Conservation (phyloP, 2,329 filamentous ascomycete genomes). For the Phoma herbarum region DNA sequence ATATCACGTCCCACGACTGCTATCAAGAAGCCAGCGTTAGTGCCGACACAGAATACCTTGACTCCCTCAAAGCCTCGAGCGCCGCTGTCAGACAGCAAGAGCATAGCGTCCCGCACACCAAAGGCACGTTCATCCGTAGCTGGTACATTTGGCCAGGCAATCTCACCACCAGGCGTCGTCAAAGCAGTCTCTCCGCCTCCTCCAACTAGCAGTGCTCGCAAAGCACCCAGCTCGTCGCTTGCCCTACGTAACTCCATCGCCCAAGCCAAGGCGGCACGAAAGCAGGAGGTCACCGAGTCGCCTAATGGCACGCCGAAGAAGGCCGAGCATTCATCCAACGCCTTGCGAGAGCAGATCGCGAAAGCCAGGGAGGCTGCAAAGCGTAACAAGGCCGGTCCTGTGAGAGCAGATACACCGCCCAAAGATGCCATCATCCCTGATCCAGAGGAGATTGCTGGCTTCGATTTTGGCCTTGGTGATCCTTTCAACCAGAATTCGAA, state of each 20-base stretch:
- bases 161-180: conserved; percentile 38
- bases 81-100: conserved; percentile 49
- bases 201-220: conserved; percentile 50
- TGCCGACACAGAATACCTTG: conserved; percentile 38
- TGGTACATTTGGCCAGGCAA: conserved; percentile 48
- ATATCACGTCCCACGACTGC: conserved; percentile 46
- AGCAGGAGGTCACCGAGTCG: conserved; percentile 27
- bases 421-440: conserved; percentile 46
- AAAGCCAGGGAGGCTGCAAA: conserved; percentile 83
- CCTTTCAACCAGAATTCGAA: conserved; percentile 75
- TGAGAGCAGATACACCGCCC: conserved; percentile 41
- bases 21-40: conserved; percentile 41
- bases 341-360: conserved; percentile 89
- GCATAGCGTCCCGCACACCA: conserved; percentile 46
- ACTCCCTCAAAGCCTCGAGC: conserved; percentile 39
- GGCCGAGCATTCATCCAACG: conserved; percentile 74
- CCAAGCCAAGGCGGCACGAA: conserved; percentile 84
- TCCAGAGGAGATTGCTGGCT: conserved; percentile 49
- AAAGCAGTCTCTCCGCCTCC: conserved; percentile 21
- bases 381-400: conserved; percentile 33
- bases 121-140: conserved; percentile 44
- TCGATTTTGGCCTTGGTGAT: conserved; percentile 70
- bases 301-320: conserved; percentile 43
- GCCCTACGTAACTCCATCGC: conserved; percentile 90
- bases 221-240: conserved; percentile 73